Evolutionary conservation across 768 basidiomycete species (phyloP), one percentile per base, ranked within the genome.

Genomic region (Mycena rebaudengoi): DNA sequence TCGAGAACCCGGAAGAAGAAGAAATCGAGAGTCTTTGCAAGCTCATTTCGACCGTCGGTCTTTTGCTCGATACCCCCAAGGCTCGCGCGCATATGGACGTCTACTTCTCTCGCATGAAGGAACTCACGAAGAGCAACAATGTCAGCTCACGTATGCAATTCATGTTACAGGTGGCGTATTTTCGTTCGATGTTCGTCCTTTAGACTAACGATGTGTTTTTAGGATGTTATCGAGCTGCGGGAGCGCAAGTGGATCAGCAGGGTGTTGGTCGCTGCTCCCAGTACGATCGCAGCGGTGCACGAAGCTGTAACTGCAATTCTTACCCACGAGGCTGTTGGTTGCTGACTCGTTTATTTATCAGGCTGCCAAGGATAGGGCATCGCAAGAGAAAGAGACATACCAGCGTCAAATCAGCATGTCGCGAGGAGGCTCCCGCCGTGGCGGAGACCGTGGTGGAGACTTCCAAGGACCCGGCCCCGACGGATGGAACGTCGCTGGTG

Each of bases 11-110:
- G 0, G 96, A 98, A 73, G 97, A 99, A 79, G 97, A 98, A 80
- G 96, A 98, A 73, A 92, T 99, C 66, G 97, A 99, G 84, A 94
- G 91, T 46, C 85, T 98, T 59, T 98, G 96, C 85, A 95, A 95
- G 75, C 85, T 99, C 55, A 76, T 99, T 53, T 86, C 91, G 21
- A 98, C 97, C 7, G 94, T 98, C 53, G 97, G 97, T 55, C 82
- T 84, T 57, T 81, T 85, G 18, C 87, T 98, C 54, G 98, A 99
- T 71, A 91, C 88, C 7, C 78, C 76, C 25, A 95, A 94, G 81
- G 90, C 94, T 29, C 87, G 85, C 48, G 90, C 88, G 16, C 92
- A 94, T 71, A 92, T 99, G 88, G 90, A 92, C 69, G 90, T 96
- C 30, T 98, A 98, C 84, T 98, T 98, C 83, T 83, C 85, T 35